Evolutionary conservation across 2,329 filamentous ascomycete species (phyloP).

Genomic region (Ceratocystis papillata): DNA sequence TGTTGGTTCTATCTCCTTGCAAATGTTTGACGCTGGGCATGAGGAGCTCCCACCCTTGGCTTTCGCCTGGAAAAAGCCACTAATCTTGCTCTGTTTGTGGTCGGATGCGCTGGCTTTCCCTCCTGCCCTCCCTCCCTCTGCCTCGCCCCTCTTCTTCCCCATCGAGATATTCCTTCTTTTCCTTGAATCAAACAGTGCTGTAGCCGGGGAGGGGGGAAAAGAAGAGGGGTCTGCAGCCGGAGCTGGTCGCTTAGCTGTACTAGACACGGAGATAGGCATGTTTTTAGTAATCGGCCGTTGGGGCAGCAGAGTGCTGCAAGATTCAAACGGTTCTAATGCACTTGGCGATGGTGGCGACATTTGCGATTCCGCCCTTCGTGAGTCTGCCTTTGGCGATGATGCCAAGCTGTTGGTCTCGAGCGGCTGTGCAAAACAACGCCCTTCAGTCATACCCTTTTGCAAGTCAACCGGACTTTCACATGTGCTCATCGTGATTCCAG

Average conservation of each 20-base stretch:
- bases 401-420: background rate
- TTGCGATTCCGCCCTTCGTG: background rate
- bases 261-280: background rate
- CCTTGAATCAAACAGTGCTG: slow-evolving; percentile 19
- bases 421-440: too few relatives aligned
- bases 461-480: too few relatives aligned
- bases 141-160: slow-evolving; percentile 26
- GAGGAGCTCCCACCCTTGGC: background rate
- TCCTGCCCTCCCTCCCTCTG: background rate
- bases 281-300: background rate
- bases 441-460: too few relatives aligned
- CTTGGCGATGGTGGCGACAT: background rate
- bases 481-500: too few relatives aligned
- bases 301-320: background rate
- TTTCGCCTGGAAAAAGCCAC: slow-evolving; percentile 68
- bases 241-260: slow-evolving; percentile 16
- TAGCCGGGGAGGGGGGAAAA: slow-evolving; percentile 31
- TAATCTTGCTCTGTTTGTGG: slow-evolving; percentile 48
- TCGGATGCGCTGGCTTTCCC: slow-evolving; percentile 7
- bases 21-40: background rate
- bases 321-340: background rate
- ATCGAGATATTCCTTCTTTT: slow-evolving; percentile 26
- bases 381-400: background rate
- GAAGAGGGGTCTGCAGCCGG: background rate
- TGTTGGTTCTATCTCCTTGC: background rate